These are phyloP conservation scores for Astraeus odoratus DNA, from an alignment of 768 basidiomycete genomes.

Conservation along the genomic window DNA sequence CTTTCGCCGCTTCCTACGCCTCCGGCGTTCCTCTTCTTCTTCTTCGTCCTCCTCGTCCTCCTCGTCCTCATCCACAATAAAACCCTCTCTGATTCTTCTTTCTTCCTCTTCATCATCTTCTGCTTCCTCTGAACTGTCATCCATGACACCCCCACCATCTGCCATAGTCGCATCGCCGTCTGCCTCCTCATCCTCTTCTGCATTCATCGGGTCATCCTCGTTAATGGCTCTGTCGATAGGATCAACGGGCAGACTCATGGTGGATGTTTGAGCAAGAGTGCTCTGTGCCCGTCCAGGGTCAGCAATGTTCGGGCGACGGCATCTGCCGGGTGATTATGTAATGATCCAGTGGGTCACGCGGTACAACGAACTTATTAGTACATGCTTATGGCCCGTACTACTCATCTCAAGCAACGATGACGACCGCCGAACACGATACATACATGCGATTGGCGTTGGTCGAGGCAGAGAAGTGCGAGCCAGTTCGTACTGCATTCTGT, in stretches of 20 bases:
- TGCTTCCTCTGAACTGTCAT: slow-evolving; percentile 85
- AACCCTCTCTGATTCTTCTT: slow-evolving; percentile 73
- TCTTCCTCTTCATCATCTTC: slow-evolving; percentile 91
- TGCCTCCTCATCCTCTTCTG: slow-evolving; percentile 44
- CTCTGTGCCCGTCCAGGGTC: slow-evolving; percentile 3
- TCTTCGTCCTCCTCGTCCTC: slow-evolving; percentile 72
- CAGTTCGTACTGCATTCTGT: slow-evolving; percentile 75
- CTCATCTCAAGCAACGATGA: slow-evolving; percentile 3
- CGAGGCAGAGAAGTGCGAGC: slow-evolving; percentile 64
- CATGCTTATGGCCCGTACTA: too few species aligned
- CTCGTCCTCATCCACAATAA: slow-evolving; percentile 89
- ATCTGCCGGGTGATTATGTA: too few species aligned
- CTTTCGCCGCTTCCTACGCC: slow-evolving; percentile 61
- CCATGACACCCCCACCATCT: slow-evolving; percentile 40
- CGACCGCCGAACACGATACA: slow-evolving; percentile 21
- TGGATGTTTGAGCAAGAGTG: slow-evolving; percentile 21
- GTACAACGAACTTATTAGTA: too few species aligned
- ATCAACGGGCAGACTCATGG: slow-evolving; percentile 47
- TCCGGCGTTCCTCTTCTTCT: slow-evolving; percentile 45
- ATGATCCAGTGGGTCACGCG: too few species aligned
- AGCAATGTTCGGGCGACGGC: too few species aligned
- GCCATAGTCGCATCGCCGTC: slow-evolving; percentile 50
- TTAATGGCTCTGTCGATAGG: slow-evolving; percentile 26
- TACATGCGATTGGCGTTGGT: slow-evolving; percentile 60
- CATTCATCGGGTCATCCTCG: slow-evolving; percentile 59